Conservation (phyloP, 352 stramenopile species). For the Globisporangium canariense region DNA sequence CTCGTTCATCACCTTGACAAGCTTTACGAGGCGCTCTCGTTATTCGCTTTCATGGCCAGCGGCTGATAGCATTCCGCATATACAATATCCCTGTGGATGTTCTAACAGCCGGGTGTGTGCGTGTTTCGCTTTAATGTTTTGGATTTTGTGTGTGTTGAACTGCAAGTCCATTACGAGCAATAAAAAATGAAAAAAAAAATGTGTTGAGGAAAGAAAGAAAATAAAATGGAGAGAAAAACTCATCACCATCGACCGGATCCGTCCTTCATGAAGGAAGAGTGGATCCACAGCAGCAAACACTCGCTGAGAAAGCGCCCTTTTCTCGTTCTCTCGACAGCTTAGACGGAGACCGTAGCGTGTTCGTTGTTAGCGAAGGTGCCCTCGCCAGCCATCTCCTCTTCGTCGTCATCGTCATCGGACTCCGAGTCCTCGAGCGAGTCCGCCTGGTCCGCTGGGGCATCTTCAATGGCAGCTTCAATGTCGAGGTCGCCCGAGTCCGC, state of each 20-base stretch:
- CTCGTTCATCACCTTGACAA: not conserved
- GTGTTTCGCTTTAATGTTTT: not conserved
- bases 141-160: not conserved
- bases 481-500: slow-evolving; percentile 47
- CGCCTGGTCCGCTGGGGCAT: slow-evolving; percentile 32
- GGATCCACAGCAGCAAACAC: not conserved
- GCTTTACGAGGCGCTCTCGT: not conserved
- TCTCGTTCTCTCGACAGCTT: not conserved
- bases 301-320: no score
- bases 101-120: not conserved
- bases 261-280: not conserved
- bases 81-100: no score
- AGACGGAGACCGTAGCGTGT: slow-evolving; percentile 28
- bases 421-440: slow-evolving; percentile 53
- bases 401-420: slow-evolving; percentile 33
- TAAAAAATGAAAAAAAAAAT: slow-evolving; percentile 3
- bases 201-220: not conserved
- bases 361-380: slow-evolving; percentile 54
- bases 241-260: slow-evolving; percentile 7
- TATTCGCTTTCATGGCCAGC: not conserved
- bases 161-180: slow-evolving; percentile 8
- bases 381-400: slow-evolving; percentile 38
- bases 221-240: slow-evolving; percentile 11
- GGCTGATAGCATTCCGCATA: no score
- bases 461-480: slow-evolving; percentile 43